Evolutionary conservation across 257 asterid genomes (phyloP).

Genomic region (Gentiana dahurica): DNA sequence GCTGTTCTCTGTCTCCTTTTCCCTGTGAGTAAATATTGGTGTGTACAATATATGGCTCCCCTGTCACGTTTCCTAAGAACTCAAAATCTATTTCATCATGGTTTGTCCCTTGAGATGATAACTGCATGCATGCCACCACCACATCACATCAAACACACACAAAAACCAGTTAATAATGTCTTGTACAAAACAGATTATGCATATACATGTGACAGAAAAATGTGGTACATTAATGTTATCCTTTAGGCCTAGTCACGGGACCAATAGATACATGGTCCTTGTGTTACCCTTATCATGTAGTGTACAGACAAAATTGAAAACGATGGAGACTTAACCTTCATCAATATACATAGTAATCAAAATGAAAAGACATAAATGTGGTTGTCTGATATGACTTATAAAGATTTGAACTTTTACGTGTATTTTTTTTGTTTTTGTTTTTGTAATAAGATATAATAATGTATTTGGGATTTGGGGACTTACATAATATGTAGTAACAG

Average conservation of each 20-base stretch:
- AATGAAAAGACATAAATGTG: no score
- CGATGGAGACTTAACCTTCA: neutral
- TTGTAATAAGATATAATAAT: no score
- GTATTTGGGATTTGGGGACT: neutral
- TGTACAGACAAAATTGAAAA: neutral
- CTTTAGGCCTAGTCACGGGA: no score
- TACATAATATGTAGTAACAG: slow-evolving; percentile 25
- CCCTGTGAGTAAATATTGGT: slow-evolving; percentile 68
- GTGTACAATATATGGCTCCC: slow-evolving; percentile 66
- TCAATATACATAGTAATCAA: no score
- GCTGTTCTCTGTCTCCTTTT: slow-evolving; percentile 72
- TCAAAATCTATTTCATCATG: slow-evolving; percentile 90
- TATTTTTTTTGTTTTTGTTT: no score
- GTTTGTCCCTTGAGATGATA: slow-evolving; percentile 69
- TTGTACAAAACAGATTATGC: neutral
- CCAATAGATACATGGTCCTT: neutral
- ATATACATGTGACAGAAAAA: neutral
- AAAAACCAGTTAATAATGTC: no score
- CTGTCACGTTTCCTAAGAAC: slow-evolving; percentile 61
- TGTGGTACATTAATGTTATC: no score
- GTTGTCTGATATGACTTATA: no score
- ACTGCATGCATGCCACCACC: slow-evolving; percentile 22
- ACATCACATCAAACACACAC: neutral
- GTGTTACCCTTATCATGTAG: neutral
- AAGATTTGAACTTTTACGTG: no score